Base-by-base conservation (phyloP, 768 basidiomycete genomes). In the Tremella mesenterica region DNA sequence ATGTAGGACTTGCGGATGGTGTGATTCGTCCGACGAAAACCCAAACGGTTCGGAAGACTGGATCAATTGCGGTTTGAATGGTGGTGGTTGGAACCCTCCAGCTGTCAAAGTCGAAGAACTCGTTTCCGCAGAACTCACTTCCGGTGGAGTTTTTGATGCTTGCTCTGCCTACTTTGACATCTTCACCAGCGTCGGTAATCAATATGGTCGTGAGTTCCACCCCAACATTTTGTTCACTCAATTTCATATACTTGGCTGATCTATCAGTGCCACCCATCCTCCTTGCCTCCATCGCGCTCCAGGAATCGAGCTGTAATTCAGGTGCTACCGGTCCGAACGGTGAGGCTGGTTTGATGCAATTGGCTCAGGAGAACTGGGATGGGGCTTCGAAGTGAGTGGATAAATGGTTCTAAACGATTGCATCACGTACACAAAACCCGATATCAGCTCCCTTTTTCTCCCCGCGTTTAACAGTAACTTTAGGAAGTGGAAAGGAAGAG, bases 261-360 rank as follows among this genome's bases (percentile, higher is more conserved):
- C n/a, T n/a, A n/a, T 18, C 39, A 59, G 79, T 90, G 27, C 85
- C 85, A 23, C 69, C 86, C 7, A 86, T 90, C 68, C 75, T 92
- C 59, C 72, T 92, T 31, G 89, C 88, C 1, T 79, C 88, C 0
- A 84, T 93, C 60, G 88, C 88, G 28, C 84, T 93, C 83, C 88
- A 92, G 70, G 91, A 93, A 70, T 82, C 81, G 28, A 76, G 76
- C 33, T 93, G 89, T 77, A 82, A 84, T 59, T 79, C 83, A 1
- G 53, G 73, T 14, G 80, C 79, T 5, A 76, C 81, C 41, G 88
- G 88, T 48, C 84, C 83, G 14, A 85, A 77, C 20, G 85, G 87
- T 39, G 88, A 90, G 71, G 84, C 86, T 64, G 88, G 87, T 28
- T 74, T 90, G 21, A 90, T 90, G 88, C 88, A 91, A 71, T 77